Evolutionary conservation across 2,329 filamentous ascomycete genomes (phyloP).

Genomic region (Colletotrichum lindemuthianum): DNA sequence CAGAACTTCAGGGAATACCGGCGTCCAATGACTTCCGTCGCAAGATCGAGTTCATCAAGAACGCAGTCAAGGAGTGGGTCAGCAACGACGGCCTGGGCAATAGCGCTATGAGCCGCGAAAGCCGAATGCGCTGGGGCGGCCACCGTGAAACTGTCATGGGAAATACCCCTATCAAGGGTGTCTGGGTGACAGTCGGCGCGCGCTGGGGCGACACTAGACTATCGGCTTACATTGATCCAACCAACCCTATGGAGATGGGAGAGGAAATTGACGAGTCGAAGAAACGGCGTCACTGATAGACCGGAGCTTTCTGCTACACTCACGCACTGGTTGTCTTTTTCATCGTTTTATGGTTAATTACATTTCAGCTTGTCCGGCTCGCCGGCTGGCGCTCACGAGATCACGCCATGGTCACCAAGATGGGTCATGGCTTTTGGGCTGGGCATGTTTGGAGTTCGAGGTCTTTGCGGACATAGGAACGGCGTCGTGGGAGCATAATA

Average conservation of each 20-base stretch:
- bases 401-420: constrained; percentile 29
- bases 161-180: constrained; percentile 67
- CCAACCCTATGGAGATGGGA: constrained; percentile 62
- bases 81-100: constrained; percentile 75
- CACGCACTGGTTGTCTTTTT: constrained; percentile 20
- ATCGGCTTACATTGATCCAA: constrained; percentile 65
- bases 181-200: constrained; percentile 76
- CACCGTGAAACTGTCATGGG: constrained; percentile 64
- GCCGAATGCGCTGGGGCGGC: constrained; percentile 68
- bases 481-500: constrained; percentile 35
- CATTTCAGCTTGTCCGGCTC: constrained; percentile 18
- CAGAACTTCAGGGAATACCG: constrained; percentile 71
- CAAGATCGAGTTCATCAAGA: constrained; percentile 78
- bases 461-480: constrained; percentile 35
- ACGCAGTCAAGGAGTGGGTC: constrained; percentile 77
- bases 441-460: constrained; percentile 35
- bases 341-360: constrained; percentile 32
- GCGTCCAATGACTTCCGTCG: constrained; percentile 77
- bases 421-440: constrained; percentile 31
- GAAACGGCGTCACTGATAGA: constrained; percentile 39
- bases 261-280: constrained; percentile 62
- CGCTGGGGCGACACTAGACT: constrained; percentile 67
- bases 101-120: constrained; percentile 65
- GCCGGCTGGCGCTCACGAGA: constrained; percentile 30
- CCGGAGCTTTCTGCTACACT: neutral